phyloP scores from a whole-genome alignment of 2,329 filamentous ascomycete species.

The Arthrocladium fulminans region DNA sequence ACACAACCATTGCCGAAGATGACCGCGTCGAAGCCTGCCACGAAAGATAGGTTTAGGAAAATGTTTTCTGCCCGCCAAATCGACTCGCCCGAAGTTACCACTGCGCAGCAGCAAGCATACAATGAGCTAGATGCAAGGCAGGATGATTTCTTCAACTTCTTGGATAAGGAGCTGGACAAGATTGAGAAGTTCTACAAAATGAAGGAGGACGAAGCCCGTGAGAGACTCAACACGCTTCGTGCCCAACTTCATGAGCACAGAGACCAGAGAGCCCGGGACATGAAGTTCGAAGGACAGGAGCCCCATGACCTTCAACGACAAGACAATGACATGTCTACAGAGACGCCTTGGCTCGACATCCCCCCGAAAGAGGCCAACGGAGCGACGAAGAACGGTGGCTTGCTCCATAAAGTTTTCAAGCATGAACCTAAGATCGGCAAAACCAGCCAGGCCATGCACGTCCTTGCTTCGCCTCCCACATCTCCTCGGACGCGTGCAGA shows the following conservation, averaged over 20 bases:
- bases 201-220: conserved; percentile 77
- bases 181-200: conserved; percentile 81
- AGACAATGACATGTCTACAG: conserved; percentile 20
- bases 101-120: conserved; percentile 47
- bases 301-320: neutral
- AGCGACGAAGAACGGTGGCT: conserved; percentile 12
- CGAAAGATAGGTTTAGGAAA: conserved; percentile 28
- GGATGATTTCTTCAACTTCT: conserved; percentile 76
- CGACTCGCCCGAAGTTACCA: conserved; percentile 34
- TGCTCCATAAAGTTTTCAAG: conserved; percentile 21
- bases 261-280: conserved; percentile 67
- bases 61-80: conserved; percentile 27
- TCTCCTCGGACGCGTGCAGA: conserved; percentile 26
- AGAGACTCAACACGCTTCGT: conserved; percentile 60
- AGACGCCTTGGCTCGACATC: neutral
- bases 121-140: conserved; percentile 63
- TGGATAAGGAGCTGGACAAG: conserved; percentile 80
- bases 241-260: conserved; percentile 91
- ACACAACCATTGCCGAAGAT: neutral
- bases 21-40: neutral
- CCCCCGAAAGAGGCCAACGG: neutral
- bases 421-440: conserved; percentile 40
- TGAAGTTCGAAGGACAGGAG: conserved; percentile 45
- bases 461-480: conserved; percentile 34
- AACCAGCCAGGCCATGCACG: conserved; percentile 44